Evolutionary conservation across 2,329 filamentous ascomycete genomes (phyloP), one percentile per base, ranked within the genome.

Genomic region (Xylariaceae sp.): DNA sequence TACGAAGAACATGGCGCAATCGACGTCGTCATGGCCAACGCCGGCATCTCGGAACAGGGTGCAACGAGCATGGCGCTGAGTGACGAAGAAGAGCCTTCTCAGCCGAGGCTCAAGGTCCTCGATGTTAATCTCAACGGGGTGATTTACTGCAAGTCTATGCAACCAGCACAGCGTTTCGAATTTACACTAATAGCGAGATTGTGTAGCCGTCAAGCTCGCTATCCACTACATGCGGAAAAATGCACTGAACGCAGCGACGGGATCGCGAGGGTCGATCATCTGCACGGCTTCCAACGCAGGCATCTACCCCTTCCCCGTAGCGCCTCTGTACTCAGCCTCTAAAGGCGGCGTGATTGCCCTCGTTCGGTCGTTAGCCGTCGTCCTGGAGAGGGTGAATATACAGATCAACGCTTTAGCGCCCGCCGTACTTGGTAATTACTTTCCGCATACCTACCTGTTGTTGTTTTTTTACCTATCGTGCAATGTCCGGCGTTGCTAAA

Each of bases 261-360:
- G 60, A 21, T 66, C 73, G n/a, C 71, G 73, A 21, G 79, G 79
- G 0, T 73, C 71, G 6, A 80, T 83, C 42, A 73, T 83, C 48
- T 82, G 79, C 70, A 83, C 81, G 0, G 76, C 80, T 0, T 82
- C 79, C 3, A 82, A 81, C 63, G 79, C 78, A 1, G 81, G 80
- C 0, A 48, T 83, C 1, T 83, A 83, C 58, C 73, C 79, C 0
- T 81, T 83, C 52, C 75, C 79, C 0, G 73, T 77, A 2, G 77
- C 79, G 1, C 81, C 81, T 0, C 61, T 82, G 5, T 83, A 83
- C 59, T 74, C 77, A 2, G 73, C 76, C 2, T 74, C 76, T 12
- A 83, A 83, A 59, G 69, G 73, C 44, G 81, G 72, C 7, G 70
- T 82, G 0, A 70, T 83, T n/a, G 77, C 76, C 0, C 73, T 82